phyloP scores from a whole-genome alignment of 2,329 filamentous ascomycete genomes.

The Coniochaeta sp. region DNA sequence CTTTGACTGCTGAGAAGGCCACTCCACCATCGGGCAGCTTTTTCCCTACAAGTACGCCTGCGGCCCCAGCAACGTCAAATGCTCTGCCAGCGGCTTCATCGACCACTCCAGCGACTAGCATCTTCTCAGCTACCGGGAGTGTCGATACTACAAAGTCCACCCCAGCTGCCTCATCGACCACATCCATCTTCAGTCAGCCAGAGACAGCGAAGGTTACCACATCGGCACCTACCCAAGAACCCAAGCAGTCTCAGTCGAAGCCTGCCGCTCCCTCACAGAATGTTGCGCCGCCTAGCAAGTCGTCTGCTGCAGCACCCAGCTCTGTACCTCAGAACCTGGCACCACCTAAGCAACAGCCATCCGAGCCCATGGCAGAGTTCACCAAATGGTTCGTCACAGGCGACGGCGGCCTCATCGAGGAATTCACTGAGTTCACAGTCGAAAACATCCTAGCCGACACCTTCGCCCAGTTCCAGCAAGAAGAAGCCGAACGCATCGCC shows the following conservation, averaged over 20 bases:
- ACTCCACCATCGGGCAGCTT: not conserved
- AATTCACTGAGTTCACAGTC: conserved; percentile 39
- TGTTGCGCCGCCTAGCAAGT: not conserved
- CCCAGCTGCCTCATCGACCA: not conserved
- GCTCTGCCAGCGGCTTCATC: not conserved
- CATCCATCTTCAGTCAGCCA: not conserved
- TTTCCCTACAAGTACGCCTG: not conserved
- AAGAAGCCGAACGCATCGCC: conserved; percentile 32
- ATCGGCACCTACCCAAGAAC: not conserved
- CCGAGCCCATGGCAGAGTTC: conserved; percentile 40
- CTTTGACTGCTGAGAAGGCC: not conserved
- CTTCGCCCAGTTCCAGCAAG: conserved; percentile 31
- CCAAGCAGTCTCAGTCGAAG: not conserved
- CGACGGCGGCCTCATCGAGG: conserved; percentile 44
- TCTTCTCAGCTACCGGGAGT: not conserved
- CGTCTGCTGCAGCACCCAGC: conserved; percentile 1
- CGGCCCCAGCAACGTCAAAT: not conserved
- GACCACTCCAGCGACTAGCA: not conserved
- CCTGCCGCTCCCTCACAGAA: not conserved
- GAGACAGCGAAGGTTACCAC: not conserved
- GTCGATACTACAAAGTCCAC: not conserved
- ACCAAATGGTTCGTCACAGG: conserved; percentile 48
- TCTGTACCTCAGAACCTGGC: not conserved
- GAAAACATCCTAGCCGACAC: conserved; percentile 35
- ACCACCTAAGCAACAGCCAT: not conserved